Evolutionary conservation across 1,139 yeast species (phyloP).

Genomic region (Chernovozyma aurita): DNA sequence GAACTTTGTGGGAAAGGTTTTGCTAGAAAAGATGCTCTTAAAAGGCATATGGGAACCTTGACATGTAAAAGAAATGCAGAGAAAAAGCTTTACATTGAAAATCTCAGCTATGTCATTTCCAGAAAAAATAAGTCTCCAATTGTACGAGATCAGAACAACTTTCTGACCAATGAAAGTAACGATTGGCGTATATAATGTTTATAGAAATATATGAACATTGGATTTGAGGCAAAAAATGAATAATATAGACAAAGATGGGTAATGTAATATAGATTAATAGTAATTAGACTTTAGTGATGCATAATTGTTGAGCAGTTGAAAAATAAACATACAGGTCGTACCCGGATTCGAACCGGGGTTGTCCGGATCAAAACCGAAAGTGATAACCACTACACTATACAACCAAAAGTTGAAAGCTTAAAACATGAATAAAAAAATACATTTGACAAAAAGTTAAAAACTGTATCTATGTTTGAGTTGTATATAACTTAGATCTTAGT

Average conservation of each 20-base stretch:
- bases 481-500: too few relatives aligned
- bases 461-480: too few relatives aligned
- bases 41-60: slow-evolving; percentile 65
- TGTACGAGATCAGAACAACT: not conserved
- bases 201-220: not conserved
- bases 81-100: slow-evolving; percentile 38
- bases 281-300: too few relatives aligned
- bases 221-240: not conserved
- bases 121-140: slow-evolving; percentile 1
- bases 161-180: slow-evolving; percentile 1
- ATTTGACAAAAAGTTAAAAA: too few relatives aligned
- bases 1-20: slow-evolving; percentile 74
- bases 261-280: not conserved
- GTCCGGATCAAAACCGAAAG: slow-evolving; percentile 61
- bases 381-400: slow-evolving; percentile 51
- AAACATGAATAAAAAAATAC: too few relatives aligned
- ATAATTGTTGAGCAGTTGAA: too few relatives aligned
- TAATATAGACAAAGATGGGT: not conserved
- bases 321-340: slow-evolving; percentile 60
- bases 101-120: slow-evolving; percentile 24
- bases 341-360: slow-evolving; percentile 97
- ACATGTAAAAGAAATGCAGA: slow-evolving; percentile 68
- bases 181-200: slow-evolving; percentile 5
- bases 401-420: slow-evolving; percentile 19
- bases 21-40: slow-evolving; percentile 77